phyloP scores from a whole-genome alignment of 1,284 basidiomycete species.

The Sphaerobolus stellatus region DNA sequence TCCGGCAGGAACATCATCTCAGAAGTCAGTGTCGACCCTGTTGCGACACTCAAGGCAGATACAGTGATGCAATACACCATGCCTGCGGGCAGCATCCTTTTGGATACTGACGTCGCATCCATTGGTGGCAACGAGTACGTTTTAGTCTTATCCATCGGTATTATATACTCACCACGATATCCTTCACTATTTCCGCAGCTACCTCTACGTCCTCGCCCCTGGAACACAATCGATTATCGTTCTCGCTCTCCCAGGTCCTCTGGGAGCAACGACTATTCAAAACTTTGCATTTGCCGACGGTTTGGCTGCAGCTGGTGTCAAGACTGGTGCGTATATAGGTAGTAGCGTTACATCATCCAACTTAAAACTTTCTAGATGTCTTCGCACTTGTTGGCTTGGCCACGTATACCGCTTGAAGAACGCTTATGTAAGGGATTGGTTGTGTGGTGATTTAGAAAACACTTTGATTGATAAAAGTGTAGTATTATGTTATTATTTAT shows the following conservation, averaged over 20 bases:
- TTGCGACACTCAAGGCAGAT: constrained; percentile 39
- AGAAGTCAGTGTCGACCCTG: constrained; percentile 48
- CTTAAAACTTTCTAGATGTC: no score
- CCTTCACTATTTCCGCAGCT: constrained; percentile 28
- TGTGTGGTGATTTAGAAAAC: no score
- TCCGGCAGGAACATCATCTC: constrained; percentile 43
- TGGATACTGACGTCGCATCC: constrained; percentile 47
- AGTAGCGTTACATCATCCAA: no score
- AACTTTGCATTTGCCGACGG: constrained; percentile 17
- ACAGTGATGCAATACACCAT: constrained; percentile 48
- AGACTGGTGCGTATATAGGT: no score
- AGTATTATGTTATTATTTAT: no score
- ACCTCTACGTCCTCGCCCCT: constrained; percentile 45
- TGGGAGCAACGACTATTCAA: constrained; percentile 38
- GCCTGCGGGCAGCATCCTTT: constrained; percentile 37
- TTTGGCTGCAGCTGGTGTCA: no score
- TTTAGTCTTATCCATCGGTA: not conserved
- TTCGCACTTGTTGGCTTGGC: no score
- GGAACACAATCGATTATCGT: constrained; percentile 44
- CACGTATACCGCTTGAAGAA: no score
- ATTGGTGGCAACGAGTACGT: constrained; percentile 46
- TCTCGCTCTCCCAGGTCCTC: constrained; percentile 40
- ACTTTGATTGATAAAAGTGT: no score
- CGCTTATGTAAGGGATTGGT: no score
- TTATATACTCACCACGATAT: not conserved